Percentiles rank a stretch among this genome's conserved stretches.
phyloP scores from a whole-genome alignment of 2,329 filamentous ascomycete genomes.

The Calonectria pteridis region DNA sequence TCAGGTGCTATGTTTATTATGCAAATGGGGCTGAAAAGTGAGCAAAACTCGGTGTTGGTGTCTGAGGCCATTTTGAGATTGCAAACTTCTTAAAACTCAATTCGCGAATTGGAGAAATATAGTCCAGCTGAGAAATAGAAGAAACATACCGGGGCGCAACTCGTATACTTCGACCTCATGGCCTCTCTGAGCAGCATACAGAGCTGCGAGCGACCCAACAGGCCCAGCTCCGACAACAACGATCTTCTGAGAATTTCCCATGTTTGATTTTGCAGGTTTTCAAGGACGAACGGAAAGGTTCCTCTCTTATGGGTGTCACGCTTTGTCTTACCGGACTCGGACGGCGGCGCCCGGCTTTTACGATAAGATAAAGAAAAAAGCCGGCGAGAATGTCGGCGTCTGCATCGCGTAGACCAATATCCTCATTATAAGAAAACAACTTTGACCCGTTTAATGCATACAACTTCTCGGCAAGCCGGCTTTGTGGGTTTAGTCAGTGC shows the following conservation, averaged over 20 bases:
- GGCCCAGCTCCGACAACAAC: conserved; percentile 93
- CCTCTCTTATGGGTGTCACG: conserved; percentile 17
- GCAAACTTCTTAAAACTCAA: conserved; percentile 10
- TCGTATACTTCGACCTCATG: conserved; percentile 96
- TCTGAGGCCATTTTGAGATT: background rate
- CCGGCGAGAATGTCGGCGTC: background rate
- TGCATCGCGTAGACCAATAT: background rate
- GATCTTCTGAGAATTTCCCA: conserved; percentile 70
- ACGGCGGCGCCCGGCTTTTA: background rate
- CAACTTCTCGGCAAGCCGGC: conserved; percentile 1
- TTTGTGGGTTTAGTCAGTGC: background rate
- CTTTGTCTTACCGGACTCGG: conserved; percentile 10
- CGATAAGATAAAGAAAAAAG: background rate
- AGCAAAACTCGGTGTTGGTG: background rate
- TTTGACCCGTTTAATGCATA: background rate
- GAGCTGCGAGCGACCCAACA: conserved; percentile 89
- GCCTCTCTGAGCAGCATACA: conserved; percentile 91
- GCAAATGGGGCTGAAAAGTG: background rate
- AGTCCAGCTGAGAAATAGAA: conserved; percentile 17
- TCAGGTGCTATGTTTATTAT: background rate
- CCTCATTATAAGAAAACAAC: background rate
- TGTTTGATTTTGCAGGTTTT: conserved; percentile 41
- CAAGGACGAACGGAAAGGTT: conserved; percentile 41
- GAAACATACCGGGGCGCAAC: conserved; percentile 82
- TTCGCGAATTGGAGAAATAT: conserved; percentile 12